Evolutionary conservation across 768 basidiomycete genomes (phyloP), one percentile per base, ranked within the genome.

Genomic region (Phylloporus sp.): DNA sequence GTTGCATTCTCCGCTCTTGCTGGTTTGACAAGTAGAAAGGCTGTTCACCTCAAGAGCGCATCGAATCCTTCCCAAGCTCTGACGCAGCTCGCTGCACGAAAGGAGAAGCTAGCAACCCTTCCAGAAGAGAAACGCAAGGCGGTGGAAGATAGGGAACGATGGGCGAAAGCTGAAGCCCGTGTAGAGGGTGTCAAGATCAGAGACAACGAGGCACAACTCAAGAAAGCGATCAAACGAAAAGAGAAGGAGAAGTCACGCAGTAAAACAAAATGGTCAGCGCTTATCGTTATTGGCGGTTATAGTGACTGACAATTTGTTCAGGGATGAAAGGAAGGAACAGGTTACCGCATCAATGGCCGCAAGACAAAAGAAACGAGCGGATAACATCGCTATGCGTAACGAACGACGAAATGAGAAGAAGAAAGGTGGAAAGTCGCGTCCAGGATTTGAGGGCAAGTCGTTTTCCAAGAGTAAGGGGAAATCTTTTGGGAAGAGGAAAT

Each of bases 191-290:
- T 86, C 43, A 99, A 97, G 70, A 85, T 99, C 27, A 81, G 80
- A 44, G 97, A 98, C 60, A 90, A 95, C 59, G 91, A 92, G 65
- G 66, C 59, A 1, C 74, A 86, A 40, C 68, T 99, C 62, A 97
- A 95, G 75, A 97, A 97, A 74, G 93, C 93, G 36, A 84, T 81
- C 8, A 98, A 97, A 76, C 76, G 90, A 67, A 86, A 90, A 57
- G 95, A 97, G 70, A 95, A 95, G 69, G 84, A 84, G 59, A 97
- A 97, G 67, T 61, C 54, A 22, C 94, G 90, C 74, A 84, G 84
- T 53, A 90, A 88, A 67, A 88, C 87, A 63, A 77, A 80, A 39
- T 98, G 95, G 95, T 95, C 55, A 50, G 86, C 28, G n/a, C 27
- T 20, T 34, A 1, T 12, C 18, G 15, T 27, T 12, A 35, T 62